A percentile compares a stretch with the other conserved stretches of the same genome.
Conservation (phyloP, 2,329 filamentous ascomycete genomes). For the Cladosporium cucumerinum region DNA sequence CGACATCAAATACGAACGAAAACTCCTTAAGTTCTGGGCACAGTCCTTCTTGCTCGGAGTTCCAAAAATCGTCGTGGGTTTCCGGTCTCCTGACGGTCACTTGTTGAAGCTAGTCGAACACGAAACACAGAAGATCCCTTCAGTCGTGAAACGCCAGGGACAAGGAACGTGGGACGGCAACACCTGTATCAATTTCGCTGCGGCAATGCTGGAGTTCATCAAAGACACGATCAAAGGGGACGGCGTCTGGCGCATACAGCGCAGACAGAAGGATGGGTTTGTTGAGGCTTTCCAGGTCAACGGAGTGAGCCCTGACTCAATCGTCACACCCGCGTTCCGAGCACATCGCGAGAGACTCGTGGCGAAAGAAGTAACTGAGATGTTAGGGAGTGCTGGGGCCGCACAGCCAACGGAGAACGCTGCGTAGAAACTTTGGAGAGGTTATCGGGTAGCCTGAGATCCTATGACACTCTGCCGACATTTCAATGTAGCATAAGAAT, state of each 20-base stretch:
- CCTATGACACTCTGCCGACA: not conserved
- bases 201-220: slow-evolving; percentile 61
- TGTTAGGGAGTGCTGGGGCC: slow-evolving; percentile 20
- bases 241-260: slow-evolving; percentile 76
- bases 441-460: not conserved
- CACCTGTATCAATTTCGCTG: slow-evolving; percentile 87
- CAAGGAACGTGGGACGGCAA: slow-evolving; percentile 83
- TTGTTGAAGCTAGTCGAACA: slow-evolving; percentile 73
- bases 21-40: slow-evolving; percentile 80
- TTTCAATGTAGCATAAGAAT: not conserved
- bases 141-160: slow-evolving; percentile 62
- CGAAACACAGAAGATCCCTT: slow-evolving; percentile 74
- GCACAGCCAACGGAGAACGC: not conserved
- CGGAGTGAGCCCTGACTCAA: slow-evolving; percentile 70
- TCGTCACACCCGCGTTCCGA: slow-evolving; percentile 74
- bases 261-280: slow-evolving; percentile 56
- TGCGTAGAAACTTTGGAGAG: not conserved
- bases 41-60: slow-evolving; percentile 68
- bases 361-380: slow-evolving; percentile 16
- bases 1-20: slow-evolving; percentile 61
- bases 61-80: slow-evolving; percentile 86
- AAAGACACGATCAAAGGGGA: slow-evolving; percentile 49
- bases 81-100: slow-evolving; percentile 69
- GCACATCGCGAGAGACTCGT: slow-evolving; percentile 56
- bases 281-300: slow-evolving; percentile 74